Conservation (phyloP, 2,329 filamentous ascomycete genomes). For the Aureobasidium sp. region DNA sequence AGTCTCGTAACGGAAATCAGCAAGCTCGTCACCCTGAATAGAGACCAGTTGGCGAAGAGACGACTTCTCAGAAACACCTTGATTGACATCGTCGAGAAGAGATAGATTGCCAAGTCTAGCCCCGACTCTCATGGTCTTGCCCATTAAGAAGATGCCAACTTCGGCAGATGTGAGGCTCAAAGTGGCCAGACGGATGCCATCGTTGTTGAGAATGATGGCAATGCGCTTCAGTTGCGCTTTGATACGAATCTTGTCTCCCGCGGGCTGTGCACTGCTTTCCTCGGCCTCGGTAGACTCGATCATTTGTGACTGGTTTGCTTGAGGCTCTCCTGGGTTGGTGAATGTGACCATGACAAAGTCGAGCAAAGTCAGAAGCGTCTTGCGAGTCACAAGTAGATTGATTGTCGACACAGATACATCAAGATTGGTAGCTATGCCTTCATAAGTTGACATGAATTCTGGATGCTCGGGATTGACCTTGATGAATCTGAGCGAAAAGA, state of each 20-base stretch:
- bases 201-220: conserved; percentile 90
- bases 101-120: conserved; percentile 82
- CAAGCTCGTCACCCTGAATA: conserved; percentile 90
- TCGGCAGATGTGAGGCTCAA: conserved; percentile 88
- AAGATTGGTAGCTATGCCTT: conserved; percentile 88
- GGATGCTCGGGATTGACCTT: conserved; percentile 87
- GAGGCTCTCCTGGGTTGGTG: conserved; percentile 44
- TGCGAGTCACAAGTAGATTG: conserved; percentile 88
- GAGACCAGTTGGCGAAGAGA: conserved; percentile 79
- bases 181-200: conserved; percentile 89
- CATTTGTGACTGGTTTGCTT: conserved; percentile 23
- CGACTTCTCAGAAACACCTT: conserved; percentile 75
- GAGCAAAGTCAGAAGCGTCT: conserved; percentile 81
- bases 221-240: conserved; percentile 93
- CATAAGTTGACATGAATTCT: conserved; percentile 85
- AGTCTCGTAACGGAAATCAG: conserved; percentile 95
- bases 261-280: conserved; percentile 22
- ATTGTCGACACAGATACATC: conserved; percentile 90
- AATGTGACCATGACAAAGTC: conserved; percentile 96
- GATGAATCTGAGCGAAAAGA: conserved; percentile 83
- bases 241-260: conserved; percentile 76
- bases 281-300: conserved; percentile 28
- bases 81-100: conserved; percentile 87
- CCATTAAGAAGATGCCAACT: conserved; percentile 79
- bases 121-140: conserved; percentile 78